A percentile compares a stretch with the other conserved stretches of the same genome.
Evolutionary conservation across 2,329 filamentous ascomycete genomes (phyloP).

Genomic region (Cordyceps pruinosa): DNA sequence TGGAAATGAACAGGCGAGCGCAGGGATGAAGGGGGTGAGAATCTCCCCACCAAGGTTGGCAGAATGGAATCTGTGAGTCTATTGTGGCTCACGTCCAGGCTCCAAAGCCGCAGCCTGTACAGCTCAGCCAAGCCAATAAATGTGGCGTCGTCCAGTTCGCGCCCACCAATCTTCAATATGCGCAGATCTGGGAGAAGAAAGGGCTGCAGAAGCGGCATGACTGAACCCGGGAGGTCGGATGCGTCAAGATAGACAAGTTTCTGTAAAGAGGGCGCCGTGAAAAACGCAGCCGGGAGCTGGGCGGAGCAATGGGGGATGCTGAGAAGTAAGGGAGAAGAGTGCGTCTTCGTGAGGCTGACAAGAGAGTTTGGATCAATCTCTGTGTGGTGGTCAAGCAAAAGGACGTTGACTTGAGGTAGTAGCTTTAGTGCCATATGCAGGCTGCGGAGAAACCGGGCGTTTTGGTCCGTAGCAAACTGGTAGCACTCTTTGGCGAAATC

Average conservation of each 20-base stretch:
- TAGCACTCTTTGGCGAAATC: constrained; percentile 32
- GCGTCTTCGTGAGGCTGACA: constrained; percentile 14
- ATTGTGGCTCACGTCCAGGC: constrained; percentile 48
- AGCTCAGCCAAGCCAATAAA: constrained; percentile 25
- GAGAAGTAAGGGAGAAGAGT: constrained; percentile 31
- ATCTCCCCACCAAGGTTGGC: constrained; percentile 22
- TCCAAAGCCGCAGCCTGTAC: constrained; percentile 44
- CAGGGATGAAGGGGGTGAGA: constrained; percentile 27
- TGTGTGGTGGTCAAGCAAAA: constrained; percentile 42
- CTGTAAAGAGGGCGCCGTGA: constrained; percentile 29
- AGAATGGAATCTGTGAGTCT: constrained; percentile 41
- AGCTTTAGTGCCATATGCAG: constrained; percentile 31
- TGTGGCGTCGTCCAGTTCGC: constrained; percentile 37
- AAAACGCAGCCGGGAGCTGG: constrained; percentile 35
- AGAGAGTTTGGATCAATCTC: constrained; percentile 37
- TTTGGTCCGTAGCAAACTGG: constrained; percentile 35
- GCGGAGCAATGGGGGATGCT: constrained; percentile 37
- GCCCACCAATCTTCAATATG: constrained; percentile 43
- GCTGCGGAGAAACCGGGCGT: constrained; percentile 25
- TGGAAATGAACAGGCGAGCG: constrained; percentile 32
- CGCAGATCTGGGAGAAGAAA: constrained; percentile 39
- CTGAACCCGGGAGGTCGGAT: constrained; percentile 41
- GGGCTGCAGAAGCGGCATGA: constrained; percentile 29
- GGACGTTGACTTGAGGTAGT: constrained; percentile 38
- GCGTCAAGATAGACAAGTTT: constrained; percentile 46